These are phyloP conservation scores for Pleurotus eryngii DNA, from an alignment of 768 basidiomycete species.

Conservation along the genomic window DNA sequence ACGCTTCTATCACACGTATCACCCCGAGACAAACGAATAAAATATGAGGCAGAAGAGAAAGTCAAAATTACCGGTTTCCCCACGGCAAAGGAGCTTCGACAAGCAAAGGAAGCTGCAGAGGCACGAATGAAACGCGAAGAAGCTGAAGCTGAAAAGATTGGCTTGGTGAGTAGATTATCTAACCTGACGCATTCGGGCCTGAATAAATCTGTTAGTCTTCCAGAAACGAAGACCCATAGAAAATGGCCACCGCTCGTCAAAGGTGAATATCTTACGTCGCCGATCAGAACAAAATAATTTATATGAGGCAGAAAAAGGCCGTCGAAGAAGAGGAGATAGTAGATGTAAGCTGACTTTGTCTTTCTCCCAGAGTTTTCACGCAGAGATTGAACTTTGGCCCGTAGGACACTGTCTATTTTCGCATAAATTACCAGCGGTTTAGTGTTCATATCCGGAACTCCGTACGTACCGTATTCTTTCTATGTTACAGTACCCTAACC, in stretches of 20 bases:
- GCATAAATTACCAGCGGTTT: conserved; percentile 88
- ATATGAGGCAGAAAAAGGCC: conserved; percentile 35
- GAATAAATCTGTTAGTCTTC: conserved; percentile 19
- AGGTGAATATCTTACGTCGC: conserved; percentile 34
- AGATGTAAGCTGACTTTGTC: conserved; percentile 49
- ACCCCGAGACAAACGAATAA: conserved; percentile 74
- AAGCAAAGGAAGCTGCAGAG: conserved; percentile 65
- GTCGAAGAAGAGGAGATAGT: conserved; percentile 54
- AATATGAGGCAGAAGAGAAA: conserved; percentile 79
- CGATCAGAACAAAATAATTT: not conserved
- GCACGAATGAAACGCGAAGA: conserved; percentile 66
- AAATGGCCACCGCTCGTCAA: conserved; percentile 43
- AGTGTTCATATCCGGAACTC: conserved; percentile 84
- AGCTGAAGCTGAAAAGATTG: conserved; percentile 69
- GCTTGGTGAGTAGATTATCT: conserved; percentile 51
- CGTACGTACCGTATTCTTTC: conserved; percentile 37
- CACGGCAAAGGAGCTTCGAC: conserved; percentile 72
- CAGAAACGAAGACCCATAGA: conserved; percentile 68
- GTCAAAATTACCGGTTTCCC: conserved; percentile 72
- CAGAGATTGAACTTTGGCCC: not conserved
- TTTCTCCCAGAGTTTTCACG: conserved; percentile 4
- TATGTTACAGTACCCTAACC: conserved; percentile 11
- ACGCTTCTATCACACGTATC: conserved; percentile 76
- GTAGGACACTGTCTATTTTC: conserved; percentile 73
- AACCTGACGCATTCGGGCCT: conserved; percentile 2